Evolutionary conservation across 495 filamentous ascomycete species (phyloP), one percentile per base, ranked within the genome.

Genomic region (Aspergillus funiculosus): DNA sequence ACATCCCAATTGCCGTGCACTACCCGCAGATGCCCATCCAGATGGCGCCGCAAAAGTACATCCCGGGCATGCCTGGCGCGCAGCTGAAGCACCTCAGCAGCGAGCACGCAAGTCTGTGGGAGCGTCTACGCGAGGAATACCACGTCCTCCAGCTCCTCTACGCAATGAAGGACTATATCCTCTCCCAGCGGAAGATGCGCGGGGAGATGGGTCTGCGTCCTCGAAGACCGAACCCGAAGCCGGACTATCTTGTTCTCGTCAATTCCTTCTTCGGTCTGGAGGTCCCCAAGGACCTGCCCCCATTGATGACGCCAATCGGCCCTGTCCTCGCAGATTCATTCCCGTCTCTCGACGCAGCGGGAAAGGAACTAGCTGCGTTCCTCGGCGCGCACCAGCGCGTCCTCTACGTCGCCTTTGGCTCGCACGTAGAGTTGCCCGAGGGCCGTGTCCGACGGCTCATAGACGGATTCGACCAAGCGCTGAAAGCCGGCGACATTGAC

Each of bases 231-330:
- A 43, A 47, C 0, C 35, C 51, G 2, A 72, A 72, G 41, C 66
- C 64, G 1, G 56, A 68, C 34, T 67, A 69, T 44, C 57, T 72
- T 4, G 25, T 63, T 1, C 53, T 72, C 17, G 59, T 72, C 21
- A 72, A 69, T 35, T 66, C 64, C 0, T 69, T 72, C 45, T 63
- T 57, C 15, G 68, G 68, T 1, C 48, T 72, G 5, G 68, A 72
- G 28, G 55, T 58, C 6, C 59, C 66, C 0, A 57, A 58, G 28
- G 68, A 71, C 48, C 34, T 69, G 5, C 68, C 68, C 2, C 66
- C 68, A 39, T 50, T 21, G 45, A 56, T 29, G 53, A 17, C 58
- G 7, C 36, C 60, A 4, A 57, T 69, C 5, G 68, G 68, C 0
- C 68, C 68, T 13, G 42, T 71, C 4, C 46, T 71, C 6, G 35